phyloP scores from a whole-genome alignment of 2,329 filamentous ascomycete genomes.

The Alternaria incomplexa region DNA sequence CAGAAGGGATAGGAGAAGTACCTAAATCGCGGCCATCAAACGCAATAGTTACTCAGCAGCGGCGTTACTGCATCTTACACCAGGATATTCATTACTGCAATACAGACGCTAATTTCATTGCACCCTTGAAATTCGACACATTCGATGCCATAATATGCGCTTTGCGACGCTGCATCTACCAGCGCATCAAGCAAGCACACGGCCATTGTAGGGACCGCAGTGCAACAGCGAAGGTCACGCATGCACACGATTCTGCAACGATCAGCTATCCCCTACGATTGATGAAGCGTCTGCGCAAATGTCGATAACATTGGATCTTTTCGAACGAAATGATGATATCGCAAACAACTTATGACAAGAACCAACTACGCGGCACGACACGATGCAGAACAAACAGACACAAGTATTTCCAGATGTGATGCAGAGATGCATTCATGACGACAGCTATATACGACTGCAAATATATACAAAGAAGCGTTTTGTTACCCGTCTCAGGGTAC shows the following conservation, averaged over 20 bases:
- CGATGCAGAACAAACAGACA: background rate
- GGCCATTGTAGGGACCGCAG: background rate
- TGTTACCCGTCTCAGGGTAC: background rate
- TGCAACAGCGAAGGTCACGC: background rate
- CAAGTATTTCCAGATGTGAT: background rate
- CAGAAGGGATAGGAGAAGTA: background rate
- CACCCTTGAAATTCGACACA: background rate
- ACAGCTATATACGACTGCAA: constrained; percentile 7
- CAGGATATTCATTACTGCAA: background rate
- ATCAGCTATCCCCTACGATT: background rate
- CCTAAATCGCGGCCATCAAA: background rate
- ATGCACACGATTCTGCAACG: background rate
- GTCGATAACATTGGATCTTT: background rate
- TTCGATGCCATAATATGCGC: background rate
- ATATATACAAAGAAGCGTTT: constrained; percentile 13
- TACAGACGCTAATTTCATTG: background rate
- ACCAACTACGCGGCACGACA: background rate
- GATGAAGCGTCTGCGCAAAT: background rate
- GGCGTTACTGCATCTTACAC: background rate
- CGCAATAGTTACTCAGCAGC: background rate
- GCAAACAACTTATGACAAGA: background rate
- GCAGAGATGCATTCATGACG: background rate
- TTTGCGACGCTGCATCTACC: background rate
- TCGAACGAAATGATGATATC: background rate
- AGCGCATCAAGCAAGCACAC: background rate